Conservation (phyloP, 1,284 basidiomycete species). For the Ustilago vetiveriae region DNA sequence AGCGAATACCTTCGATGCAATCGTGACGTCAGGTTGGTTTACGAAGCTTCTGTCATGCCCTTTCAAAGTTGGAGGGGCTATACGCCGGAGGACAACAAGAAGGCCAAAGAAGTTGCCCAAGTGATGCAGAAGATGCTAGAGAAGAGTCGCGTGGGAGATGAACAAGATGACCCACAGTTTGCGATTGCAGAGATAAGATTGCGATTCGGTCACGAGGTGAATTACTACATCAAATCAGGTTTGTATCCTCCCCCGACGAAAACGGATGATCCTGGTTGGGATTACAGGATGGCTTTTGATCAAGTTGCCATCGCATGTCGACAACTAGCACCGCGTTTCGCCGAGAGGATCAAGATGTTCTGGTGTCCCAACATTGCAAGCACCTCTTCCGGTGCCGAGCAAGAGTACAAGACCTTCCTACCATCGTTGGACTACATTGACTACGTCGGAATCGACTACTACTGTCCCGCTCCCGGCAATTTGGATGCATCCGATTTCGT, state of each 20-base stretch:
- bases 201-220: conserved; percentile 36
- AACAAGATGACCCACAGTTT: neutral
- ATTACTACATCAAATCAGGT: conserved; percentile 36
- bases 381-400: conserved; percentile 6
- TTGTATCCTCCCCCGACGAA: conserved; percentile 18
- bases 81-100: conserved; percentile 9
- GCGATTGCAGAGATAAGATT: conserved; percentile 22
- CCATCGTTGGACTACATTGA: conserved; percentile 18
- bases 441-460: conserved; percentile 43
- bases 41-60: conserved; percentile 41
- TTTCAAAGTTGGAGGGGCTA: conserved; percentile 34
- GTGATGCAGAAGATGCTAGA: conserved; percentile 27
- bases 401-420: conserved; percentile 25
- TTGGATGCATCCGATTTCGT: conserved; percentile 20
- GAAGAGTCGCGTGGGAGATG: neutral
- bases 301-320: conserved; percentile 25
- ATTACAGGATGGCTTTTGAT: conserved; percentile 21
- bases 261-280: conserved; percentile 6
- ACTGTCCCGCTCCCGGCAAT: conserved; percentile 22
- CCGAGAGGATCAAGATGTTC: conserved; percentile 24
- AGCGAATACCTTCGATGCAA: neutral
- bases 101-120: conserved; percentile 15
- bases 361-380: conserved; percentile 47
- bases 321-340: neutral
- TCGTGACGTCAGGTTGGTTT: neutral